These are phyloP conservation scores for Cyberlindnera subsufficiens DNA, from an alignment of 805 yeast genomes.

Conservation along the genomic window DNA sequence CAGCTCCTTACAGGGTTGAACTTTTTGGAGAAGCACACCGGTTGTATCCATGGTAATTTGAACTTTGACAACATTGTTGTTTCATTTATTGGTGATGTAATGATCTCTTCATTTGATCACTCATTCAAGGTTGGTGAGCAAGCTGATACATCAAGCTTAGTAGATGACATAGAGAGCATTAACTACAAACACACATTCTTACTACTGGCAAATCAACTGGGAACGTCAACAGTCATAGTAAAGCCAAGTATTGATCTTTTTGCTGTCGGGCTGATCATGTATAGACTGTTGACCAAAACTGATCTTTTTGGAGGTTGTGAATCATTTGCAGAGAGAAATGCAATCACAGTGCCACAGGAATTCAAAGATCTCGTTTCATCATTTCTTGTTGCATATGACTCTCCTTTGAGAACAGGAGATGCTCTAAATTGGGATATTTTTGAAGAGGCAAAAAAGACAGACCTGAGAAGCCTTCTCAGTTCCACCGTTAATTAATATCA, in stretches of 20 bases:
- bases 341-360: background rate
- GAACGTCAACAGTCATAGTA: background rate
- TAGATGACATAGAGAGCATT: background rate
- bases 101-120: constrained; percentile 1
- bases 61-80: background rate
- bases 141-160: background rate
- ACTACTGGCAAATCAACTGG: background rate
- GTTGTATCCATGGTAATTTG: constrained; percentile 2
- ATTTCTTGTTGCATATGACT: background rate
- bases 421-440: background rate
- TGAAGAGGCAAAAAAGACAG: background rate
- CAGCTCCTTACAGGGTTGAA: background rate
- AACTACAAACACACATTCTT: background rate
- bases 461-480: too few relatives aligned
- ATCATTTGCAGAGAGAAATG: background rate
- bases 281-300: background rate
- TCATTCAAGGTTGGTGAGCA: background rate
- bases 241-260: background rate
- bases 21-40: background rate
- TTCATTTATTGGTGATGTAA: background rate
- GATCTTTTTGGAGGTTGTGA: background rate
- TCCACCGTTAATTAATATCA: too few relatives aligned
- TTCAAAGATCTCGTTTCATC: background rate
- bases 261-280: background rate
- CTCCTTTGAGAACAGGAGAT: background rate